These are phyloP conservation scores for Wallacemonas sp. DNA, from an alignment of 208 protist genomes.

Conservation along the genomic window DNA sequence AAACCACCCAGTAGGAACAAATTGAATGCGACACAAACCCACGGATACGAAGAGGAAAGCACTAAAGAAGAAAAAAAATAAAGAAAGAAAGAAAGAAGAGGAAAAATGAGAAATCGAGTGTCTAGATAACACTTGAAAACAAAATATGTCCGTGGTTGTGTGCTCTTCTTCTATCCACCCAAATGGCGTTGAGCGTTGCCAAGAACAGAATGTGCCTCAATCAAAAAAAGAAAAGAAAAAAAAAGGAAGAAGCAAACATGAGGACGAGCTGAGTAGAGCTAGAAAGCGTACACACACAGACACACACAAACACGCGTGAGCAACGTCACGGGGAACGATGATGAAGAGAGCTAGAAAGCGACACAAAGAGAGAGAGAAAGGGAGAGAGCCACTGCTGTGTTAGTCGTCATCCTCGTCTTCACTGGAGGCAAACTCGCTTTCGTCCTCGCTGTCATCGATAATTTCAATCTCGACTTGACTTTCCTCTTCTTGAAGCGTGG, in stretches of 20 bases:
- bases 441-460: constrained; percentile 50
- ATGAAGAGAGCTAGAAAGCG: too few species aligned
- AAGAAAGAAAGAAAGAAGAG: too few species aligned
- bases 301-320: too few species aligned
- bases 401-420: constrained; percentile 12
- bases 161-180: too few species aligned
- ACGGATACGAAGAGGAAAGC: not conserved
- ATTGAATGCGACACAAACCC: too few species aligned
- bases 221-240: constrained; percentile 19
- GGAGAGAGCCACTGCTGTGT: too few species aligned
- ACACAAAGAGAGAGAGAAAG: not conserved
- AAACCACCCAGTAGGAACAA: not conserved
- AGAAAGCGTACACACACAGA: not conserved
- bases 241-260: constrained; percentile 1
- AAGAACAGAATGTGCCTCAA: too few species aligned
- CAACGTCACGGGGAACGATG: too few species aligned
- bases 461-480: constrained; percentile 79
- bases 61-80: not conserved
- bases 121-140: too few species aligned
- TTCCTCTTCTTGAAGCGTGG: constrained; percentile 48
- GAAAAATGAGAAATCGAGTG: too few species aligned
- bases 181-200: too few species aligned
- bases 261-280: not conserved
- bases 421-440: constrained; percentile 11
- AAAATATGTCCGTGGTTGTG: too few species aligned